Conservation (phyloP, 2,329 filamentous ascomycete species). For the Byssothecium circinans region DNA sequence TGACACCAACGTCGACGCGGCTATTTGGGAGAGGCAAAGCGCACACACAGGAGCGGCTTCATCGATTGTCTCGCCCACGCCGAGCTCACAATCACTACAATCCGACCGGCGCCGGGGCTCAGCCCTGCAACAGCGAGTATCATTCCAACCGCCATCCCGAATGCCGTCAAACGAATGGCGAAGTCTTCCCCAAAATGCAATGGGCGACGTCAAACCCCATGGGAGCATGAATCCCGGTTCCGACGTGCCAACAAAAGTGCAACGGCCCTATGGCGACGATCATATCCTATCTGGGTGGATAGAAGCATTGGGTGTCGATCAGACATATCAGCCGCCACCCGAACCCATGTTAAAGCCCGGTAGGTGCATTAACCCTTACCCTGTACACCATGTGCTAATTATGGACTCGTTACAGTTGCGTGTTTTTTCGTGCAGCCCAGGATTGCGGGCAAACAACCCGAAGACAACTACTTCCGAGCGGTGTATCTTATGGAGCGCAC, state of each 20-base stretch:
- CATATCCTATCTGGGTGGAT: constrained; percentile 80
- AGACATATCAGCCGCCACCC: constrained; percentile 75
- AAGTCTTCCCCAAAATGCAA: constrained; percentile 58
- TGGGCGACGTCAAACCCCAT: constrained; percentile 53
- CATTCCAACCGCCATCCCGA: constrained; percentile 47
- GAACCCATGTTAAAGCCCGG: constrained; percentile 70
- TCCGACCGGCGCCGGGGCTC: constrained; percentile 46
- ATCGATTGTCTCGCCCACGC: constrained; percentile 54
- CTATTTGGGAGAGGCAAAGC: constrained; percentile 52
- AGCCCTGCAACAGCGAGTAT: constrained; percentile 48
- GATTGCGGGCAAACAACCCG: constrained; percentile 50
- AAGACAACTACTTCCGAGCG: constrained; percentile 75
- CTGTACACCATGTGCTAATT: constrained; percentile 36
- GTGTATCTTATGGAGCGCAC: constrained; percentile 82
- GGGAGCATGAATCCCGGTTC: constrained; percentile 48
- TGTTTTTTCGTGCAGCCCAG: constrained; percentile 80
- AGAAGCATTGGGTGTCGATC: constrained; percentile 87
- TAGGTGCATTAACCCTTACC: constrained; percentile 41
- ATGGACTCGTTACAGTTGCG: constrained; percentile 59
- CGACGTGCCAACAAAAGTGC: constrained; percentile 59
- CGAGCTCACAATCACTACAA: constrained; percentile 50
- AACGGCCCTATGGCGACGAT: constrained; percentile 59
- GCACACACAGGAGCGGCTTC: constrained; percentile 62
- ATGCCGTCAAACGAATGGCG: constrained; percentile 59
- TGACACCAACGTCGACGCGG: constrained; percentile 47